Base-by-base conservation (phyloP, 1,284 basidiomycete genomes). In the Kalmanozyma brasiliensis region DNA sequence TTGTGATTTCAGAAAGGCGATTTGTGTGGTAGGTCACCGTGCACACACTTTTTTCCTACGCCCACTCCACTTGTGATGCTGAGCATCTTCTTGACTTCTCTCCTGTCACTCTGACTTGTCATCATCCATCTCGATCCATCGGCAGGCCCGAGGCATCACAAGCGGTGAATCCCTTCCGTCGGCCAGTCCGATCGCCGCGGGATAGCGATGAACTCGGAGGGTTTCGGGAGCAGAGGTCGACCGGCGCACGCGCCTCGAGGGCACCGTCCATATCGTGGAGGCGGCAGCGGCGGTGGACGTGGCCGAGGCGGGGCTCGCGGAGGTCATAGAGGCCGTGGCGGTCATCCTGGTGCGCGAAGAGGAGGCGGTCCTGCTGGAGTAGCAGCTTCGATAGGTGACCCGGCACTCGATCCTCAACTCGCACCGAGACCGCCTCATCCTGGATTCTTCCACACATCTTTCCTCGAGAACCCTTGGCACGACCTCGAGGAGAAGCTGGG, bases 381-480 rank as follows among this genome's bases (percentile, higher is more conserved):
- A 14, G 41, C n/a, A 14, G 34, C 35, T 6, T 16, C 32, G 13
- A 40, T 23, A 13, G 23, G 8, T 11, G 49, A 70, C 17, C 49
- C 57, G 13, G 32, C 49, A 4, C 34, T 17, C 19, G 67, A 61
- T 34, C 46, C 52, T 14, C 37, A 45, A 33, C 46, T 61, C 0
- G 52, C 47, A n/a, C 67, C 67, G 1, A 17, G 40, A 36, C 56
- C 52, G 16, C 57, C 61, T 16, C 61, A 56, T 46, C 52, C 52
- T 24, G 67, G 67, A 20, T 70, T 47, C 53, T 70, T 61, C 34
- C 49, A 58, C 23, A 9, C 42, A 6, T 65, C 67, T 14, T 70
- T 70, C 40, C n/a, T 70, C 53, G 62, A 61, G 20, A 63, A 70
- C 23, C 67, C 67, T 2, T 70, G 67, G 67, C 45, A 32, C 22